These are phyloP conservation scores for Aspergillus fumigatus DNA, from an alignment of 2,329 filamentous ascomycete genomes.

Conservation along the genomic window DNA sequence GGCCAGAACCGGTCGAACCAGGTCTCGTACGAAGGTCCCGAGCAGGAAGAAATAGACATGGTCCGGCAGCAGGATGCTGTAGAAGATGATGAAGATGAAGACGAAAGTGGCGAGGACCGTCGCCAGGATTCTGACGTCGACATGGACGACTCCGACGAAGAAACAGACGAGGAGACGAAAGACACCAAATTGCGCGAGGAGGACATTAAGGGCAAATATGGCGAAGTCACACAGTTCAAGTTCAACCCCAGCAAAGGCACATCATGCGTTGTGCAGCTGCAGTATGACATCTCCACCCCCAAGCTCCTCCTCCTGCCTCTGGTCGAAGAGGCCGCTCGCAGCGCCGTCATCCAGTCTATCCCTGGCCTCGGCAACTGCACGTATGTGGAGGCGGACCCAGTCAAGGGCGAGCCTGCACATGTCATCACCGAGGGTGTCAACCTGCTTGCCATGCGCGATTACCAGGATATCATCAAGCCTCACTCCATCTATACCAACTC, in stretches of 20 bases:
- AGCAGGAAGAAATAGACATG: slow-evolving; percentile 81
- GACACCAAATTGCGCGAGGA: slow-evolving; percentile 53
- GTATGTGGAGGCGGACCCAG: slow-evolving; percentile 57
- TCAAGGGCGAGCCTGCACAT: slow-evolving; percentile 44
- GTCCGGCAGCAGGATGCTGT: slow-evolving; percentile 59
- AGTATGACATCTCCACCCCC: slow-evolving; percentile 72
- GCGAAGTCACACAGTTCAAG: slow-evolving; percentile 69
- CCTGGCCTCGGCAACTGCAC: slow-evolving; percentile 69
- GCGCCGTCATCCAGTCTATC: slow-evolving; percentile 83
- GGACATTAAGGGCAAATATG: slow-evolving; percentile 59
- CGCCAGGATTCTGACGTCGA: slow-evolving; percentile 34
- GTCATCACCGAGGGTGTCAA: slow-evolving; percentile 84
- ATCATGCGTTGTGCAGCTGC: slow-evolving; percentile 76
- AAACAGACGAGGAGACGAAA: slow-evolving; percentile 40
- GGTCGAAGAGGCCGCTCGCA: slow-evolving; percentile 73
- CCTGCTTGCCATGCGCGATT: slow-evolving; percentile 83
- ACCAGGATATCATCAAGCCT: slow-evolving; percentile 78
- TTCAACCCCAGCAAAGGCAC: slow-evolving; percentile 71
- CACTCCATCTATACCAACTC: slow-evolving; percentile 89
- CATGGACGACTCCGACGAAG: slow-evolving; percentile 34
- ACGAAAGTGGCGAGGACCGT: slow-evolving; percentile 36
- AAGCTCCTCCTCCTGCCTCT: slow-evolving; percentile 92
- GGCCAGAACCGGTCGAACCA: slow-evolving; percentile 70
- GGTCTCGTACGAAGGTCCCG: slow-evolving; percentile 85
- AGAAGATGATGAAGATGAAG: slow-evolving; percentile 50